These are phyloP conservation scores for Juglanconis juglandina DNA, from an alignment of 2,329 filamentous ascomycete species.

Conservation along the genomic window DNA sequence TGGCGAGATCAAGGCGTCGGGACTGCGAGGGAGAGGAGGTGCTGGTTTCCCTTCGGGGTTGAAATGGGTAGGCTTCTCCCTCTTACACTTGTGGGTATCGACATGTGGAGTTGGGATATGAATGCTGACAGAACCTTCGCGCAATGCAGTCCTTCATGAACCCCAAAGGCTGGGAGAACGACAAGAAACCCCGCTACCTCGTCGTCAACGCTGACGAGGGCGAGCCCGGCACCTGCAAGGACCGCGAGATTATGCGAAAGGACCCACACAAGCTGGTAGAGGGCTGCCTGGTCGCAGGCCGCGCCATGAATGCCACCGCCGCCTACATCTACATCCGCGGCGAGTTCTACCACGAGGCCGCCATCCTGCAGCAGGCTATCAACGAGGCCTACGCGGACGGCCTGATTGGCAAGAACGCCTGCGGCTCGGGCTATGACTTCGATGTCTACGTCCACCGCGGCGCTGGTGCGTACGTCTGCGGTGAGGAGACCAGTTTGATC, in stretches of 20 bases:
- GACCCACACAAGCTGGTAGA: slow-evolving; percentile 98
- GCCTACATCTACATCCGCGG: slow-evolving; percentile 99
- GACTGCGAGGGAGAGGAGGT: slow-evolving; percentile 90
- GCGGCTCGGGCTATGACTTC: slow-evolving; percentile 94
- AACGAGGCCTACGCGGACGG: slow-evolving; percentile 96
- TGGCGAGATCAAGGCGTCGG: slow-evolving; percentile 93
- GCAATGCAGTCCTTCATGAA: slow-evolving; percentile 90
- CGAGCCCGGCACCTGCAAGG: slow-evolving; percentile 98
- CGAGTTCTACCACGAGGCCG: slow-evolving; percentile 95
- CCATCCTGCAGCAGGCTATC: slow-evolving; percentile 88
- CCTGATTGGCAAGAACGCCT: slow-evolving; percentile 96
- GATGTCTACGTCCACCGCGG: slow-evolving; percentile 96
- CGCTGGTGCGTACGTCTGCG: slow-evolving; percentile 95
- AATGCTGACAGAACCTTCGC: slow-evolving; percentile 21
- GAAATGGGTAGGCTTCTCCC: slow-evolving; percentile 78
- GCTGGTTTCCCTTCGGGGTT: slow-evolving; percentile 96
- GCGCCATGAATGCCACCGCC: slow-evolving; percentile 97
- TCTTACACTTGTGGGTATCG: too few relatives aligned
- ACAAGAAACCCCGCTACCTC: slow-evolving; percentile 89
- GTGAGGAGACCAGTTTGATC: slow-evolving; percentile 96
- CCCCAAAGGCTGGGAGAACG: slow-evolving; percentile 99
- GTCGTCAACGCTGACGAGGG: slow-evolving; percentile 99
- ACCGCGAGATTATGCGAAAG: slow-evolving; percentile 99
- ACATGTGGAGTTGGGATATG: background rate
- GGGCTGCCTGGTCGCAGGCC: slow-evolving; percentile 90